These are phyloP conservation scores for Diospyros lotus DNA, from an alignment of 148 eudicot species.

Conservation along the genomic window DNA sequence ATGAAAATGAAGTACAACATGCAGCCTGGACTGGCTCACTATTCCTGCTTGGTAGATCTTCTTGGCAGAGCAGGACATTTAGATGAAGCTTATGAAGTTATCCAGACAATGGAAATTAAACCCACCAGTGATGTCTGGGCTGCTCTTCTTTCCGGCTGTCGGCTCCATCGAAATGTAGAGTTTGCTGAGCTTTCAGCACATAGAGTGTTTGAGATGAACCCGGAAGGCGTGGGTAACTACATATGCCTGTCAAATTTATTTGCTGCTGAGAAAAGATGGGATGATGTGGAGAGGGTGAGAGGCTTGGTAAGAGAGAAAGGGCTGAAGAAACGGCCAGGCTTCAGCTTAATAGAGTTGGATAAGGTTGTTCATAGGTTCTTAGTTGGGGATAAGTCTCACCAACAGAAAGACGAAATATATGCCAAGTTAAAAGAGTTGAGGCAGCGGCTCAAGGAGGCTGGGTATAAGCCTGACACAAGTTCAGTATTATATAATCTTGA, in stretches of 20 bases:
- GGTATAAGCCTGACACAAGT: slow-evolving; percentile 18
- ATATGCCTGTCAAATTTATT: slow-evolving; percentile 32
- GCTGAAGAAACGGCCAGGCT: slow-evolving; percentile 23
- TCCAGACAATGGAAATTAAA: slow-evolving; percentile 24
- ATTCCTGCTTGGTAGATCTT: slow-evolving; percentile 40
- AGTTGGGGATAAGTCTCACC: slow-evolving; percentile 19
- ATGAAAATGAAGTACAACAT: slow-evolving; percentile 21
- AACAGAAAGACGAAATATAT: slow-evolving; percentile 11
- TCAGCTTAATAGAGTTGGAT: slow-evolving; percentile 21
- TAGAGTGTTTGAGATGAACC: slow-evolving; percentile 16
- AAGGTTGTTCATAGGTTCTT: slow-evolving; percentile 20
- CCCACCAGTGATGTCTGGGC: slow-evolving; percentile 33
- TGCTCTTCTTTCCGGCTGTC: slow-evolving; percentile 33
- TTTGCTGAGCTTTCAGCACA: slow-evolving; percentile 35
- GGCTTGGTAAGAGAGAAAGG: slow-evolving; percentile 22
- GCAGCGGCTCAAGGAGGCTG: slow-evolving; percentile 12
- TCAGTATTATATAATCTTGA: slow-evolving; percentile 20
- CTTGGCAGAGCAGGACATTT: slow-evolving; percentile 34
- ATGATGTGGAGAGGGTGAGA: slow-evolving; percentile 34
- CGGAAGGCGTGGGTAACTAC: slow-evolving; percentile 24
- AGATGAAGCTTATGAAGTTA: slow-evolving; percentile 35
- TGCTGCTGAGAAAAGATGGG: slow-evolving; percentile 39
- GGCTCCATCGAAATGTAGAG: slow-evolving; percentile 27
- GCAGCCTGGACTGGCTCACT: slow-evolving; percentile 31
- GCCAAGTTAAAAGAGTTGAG: slow-evolving; percentile 17